phyloP scores from a whole-genome alignment of 306 rosid species.

The Acacia melanoxylon region DNA sequence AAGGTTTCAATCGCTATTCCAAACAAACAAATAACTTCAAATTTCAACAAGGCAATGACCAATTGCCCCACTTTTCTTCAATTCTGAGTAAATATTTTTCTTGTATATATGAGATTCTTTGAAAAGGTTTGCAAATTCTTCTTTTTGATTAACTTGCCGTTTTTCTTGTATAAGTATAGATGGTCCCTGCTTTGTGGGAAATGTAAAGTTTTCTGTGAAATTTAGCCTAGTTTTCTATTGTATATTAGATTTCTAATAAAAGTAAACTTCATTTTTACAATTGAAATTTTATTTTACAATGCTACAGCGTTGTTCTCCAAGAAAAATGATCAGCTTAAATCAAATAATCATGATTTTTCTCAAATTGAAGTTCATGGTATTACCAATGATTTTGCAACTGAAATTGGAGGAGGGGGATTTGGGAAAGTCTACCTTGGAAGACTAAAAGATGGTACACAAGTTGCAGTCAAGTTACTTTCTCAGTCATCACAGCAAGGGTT shows the following conservation, averaged over 20 bases:
- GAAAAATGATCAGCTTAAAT: not conserved
- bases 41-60: no score
- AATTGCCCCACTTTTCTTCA: not conserved
- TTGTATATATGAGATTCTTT: no score
- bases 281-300: not conserved
- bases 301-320: not conserved
- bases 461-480: constrained; percentile 50
- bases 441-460: constrained; percentile 30
- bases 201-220: not conserved
- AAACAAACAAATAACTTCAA: no score
- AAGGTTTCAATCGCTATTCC: no score
- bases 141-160: not conserved
- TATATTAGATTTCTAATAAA: not conserved
- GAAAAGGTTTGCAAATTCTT: not conserved
- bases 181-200: no score
- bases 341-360: constrained; percentile 27
- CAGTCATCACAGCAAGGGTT: constrained; percentile 44
- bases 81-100: not conserved
- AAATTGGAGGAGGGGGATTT: constrained; percentile 55
- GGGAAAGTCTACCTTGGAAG: constrained; percentile 45
- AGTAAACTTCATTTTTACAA: not conserved
- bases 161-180: not conserved
- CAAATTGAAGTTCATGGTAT: constrained; percentile 35
- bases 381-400: constrained; percentile 39
- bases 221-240: not conserved